These are phyloP conservation scores for Wickerhamomyces ciferrii DNA, from an alignment of 805 yeast genomes.

Conservation along the genomic window DNA sequence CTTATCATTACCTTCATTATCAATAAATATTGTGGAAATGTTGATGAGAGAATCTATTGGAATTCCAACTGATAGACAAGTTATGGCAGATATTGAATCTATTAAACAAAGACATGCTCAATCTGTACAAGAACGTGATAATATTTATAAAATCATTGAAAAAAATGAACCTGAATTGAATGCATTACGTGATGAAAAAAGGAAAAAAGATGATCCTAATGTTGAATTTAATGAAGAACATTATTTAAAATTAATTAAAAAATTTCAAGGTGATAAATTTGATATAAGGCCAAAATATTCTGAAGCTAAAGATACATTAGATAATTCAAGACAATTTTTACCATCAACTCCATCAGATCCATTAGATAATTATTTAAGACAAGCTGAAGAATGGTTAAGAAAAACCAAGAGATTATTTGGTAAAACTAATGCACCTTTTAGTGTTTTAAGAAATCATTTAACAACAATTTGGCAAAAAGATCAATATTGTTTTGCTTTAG, in stretches of 20 bases:
- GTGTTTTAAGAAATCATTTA: conserved; percentile 23
- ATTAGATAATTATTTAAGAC: conserved; percentile 18
- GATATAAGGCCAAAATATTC: conserved; percentile 27
- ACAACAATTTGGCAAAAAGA: conserved; percentile 15
- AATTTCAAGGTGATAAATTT: conserved; percentile 22
- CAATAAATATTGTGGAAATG: not conserved
- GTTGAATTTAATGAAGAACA: conserved; percentile 2
- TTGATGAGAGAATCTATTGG: conserved; percentile 1
- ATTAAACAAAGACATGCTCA: conserved; percentile 9
- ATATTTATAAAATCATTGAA: conserved; percentile 8
- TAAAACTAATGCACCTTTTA: conserved; percentile 28
- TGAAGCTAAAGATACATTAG: conserved; percentile 22
- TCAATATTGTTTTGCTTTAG: conserved; percentile 16
- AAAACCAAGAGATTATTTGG: conserved; percentile 28
- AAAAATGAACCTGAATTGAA: conserved; percentile 10
- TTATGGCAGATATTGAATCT: conserved; percentile 8
- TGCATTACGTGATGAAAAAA: conserved; percentile 3
- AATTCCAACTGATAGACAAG: conserved; percentile 17
- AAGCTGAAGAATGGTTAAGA: conserved; percentile 33
- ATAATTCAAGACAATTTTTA: conserved; percentile 11
- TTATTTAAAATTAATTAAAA: conserved; percentile 7
- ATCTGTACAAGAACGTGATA: conserved; percentile 10
- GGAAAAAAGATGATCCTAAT: conserved; percentile 2
- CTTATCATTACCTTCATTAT: conserved; percentile 5
- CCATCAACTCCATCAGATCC: conserved; percentile 1